phyloP scores from a whole-genome alignment of 768 basidiomycete genomes.

The Mycena floridula region DNA sequence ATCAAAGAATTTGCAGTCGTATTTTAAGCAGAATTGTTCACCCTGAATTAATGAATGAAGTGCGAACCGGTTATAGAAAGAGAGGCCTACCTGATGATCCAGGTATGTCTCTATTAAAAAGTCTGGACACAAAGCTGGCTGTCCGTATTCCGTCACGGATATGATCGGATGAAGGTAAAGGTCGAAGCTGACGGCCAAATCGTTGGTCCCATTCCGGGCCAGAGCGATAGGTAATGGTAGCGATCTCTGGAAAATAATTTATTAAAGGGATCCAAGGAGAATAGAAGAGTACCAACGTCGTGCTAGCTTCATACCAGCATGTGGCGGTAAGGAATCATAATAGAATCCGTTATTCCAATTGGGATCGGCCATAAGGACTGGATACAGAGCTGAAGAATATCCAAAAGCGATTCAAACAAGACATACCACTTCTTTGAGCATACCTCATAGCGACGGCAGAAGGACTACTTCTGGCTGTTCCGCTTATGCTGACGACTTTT shows the following conservation, averaged over 20 bases:
- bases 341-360: slow-evolving; percentile 99
- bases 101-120: slow-evolving; percentile 98
- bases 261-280: not conserved
- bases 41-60: slow-evolving; percentile 62
- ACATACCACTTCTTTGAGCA: slow-evolving; percentile 91
- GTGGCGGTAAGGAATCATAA: slow-evolving; percentile 91
- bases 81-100: slow-evolving; percentile 83
- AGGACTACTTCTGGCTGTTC: slow-evolving; percentile 88
- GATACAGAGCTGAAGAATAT: not conserved
- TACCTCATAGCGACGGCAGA: slow-evolving; percentile 93
- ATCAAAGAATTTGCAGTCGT: slow-evolving; percentile 99
- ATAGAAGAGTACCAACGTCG: slow-evolving; percentile 51
- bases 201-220: slow-evolving; percentile 99
- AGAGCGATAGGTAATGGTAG: slow-evolving; percentile 97
- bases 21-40: slow-evolving; percentile 96
- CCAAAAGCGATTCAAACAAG: not conserved
- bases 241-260: slow-evolving; percentile 64
- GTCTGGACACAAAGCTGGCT: slow-evolving; percentile 88
- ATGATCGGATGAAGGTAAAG: slow-evolving; percentile 23
- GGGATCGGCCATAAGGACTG: slow-evolving; percentile 98
- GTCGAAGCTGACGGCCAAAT: slow-evolving; percentile 77
- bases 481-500: slow-evolving; percentile 91
- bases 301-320: slow-evolving; percentile 97
- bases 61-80: slow-evolving; percentile 71
- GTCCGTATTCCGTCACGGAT: too few species aligned